Evolutionary conservation across 441 rosid species (phyloP).

Genomic region (Macaranga tanarius): DNA sequence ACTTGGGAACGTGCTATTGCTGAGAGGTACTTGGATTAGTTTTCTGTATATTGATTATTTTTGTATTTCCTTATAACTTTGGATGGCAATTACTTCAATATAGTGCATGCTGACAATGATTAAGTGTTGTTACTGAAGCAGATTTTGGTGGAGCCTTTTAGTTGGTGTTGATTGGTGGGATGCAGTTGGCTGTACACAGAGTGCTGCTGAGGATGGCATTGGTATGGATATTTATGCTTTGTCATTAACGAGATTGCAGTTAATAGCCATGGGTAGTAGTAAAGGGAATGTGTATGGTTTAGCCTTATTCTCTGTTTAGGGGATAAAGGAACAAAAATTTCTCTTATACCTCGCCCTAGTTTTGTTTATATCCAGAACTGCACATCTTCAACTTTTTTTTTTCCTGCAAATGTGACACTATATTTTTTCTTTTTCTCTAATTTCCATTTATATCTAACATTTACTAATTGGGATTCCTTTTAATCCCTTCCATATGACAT

Average conservation of each 20-base stretch:
- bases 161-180: constrained; percentile 99
- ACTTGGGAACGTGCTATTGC: constrained; percentile 98
- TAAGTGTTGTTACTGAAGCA: constrained; percentile 36
- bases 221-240: constrained; percentile 46
- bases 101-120: constrained; percentile 14
- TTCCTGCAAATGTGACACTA: neutral
- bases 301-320: neutral
- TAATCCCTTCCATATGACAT: neutral
- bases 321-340: neutral
- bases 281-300: neutral
- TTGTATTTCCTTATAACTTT: neutral
- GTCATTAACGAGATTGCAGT: neutral
- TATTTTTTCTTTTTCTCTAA: neutral
- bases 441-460: neutral
- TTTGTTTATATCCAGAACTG: neutral
- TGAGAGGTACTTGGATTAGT: constrained; percentile 66
- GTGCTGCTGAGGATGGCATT: constrained; percentile 98
- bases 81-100: constrained; percentile 7
- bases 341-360: neutral
- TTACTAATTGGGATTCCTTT: neutral
- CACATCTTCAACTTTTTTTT: neutral
- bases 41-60: neutral
- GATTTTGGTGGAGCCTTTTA: constrained; percentile 99
- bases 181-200: constrained; percentile 99
- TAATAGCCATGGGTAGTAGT: neutral